Conservation (phyloP, 345 rosid genomes). For the Rubroshorea leprosula region DNA sequence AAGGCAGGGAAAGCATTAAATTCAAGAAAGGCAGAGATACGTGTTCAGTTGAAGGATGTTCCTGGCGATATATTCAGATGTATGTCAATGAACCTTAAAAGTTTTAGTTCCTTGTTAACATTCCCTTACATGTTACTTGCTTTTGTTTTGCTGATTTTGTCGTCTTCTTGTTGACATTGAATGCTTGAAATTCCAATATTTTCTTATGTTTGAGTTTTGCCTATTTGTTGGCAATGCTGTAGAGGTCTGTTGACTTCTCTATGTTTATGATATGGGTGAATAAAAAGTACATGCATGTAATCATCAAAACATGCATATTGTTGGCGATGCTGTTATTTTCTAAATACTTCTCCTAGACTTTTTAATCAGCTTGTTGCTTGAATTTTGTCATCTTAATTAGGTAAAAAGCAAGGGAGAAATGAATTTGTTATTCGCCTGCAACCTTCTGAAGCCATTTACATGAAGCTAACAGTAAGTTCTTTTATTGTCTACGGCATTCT, state of each 20-base stretch:
- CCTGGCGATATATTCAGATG: conserved; percentile 98
- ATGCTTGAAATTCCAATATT: too few species aligned
- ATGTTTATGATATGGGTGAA: too few species aligned
- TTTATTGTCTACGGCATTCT: background rate
- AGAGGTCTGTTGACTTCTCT: too few species aligned
- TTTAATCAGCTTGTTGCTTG: conserved; percentile 8
- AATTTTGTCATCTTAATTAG: conserved; percentile 28
- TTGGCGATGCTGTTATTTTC: too few species aligned
- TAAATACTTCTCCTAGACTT: too few species aligned
- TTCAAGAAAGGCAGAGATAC: conserved; percentile 98
- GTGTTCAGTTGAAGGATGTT: conserved; percentile 96
- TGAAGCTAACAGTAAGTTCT: conserved; percentile 88
- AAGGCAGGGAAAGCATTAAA: conserved; percentile 98
- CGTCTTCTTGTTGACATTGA: conserved; percentile 12
- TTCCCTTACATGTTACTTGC: too few species aligned
- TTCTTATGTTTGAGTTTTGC: too few species aligned
- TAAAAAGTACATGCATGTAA: too few species aligned
- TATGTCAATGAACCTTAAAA: conserved; percentile 24
- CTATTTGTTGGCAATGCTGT: too few species aligned
- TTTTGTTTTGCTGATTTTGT: background rate
- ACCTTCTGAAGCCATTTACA: conserved; percentile 95
- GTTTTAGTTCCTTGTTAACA: too few species aligned
- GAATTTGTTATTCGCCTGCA: conserved; percentile 96
- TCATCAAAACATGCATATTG: too few species aligned
- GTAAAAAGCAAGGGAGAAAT: conserved; percentile 93